Percentiles rank a stretch among this genome's conserved stretches.
Conservation (phyloP, 305 asterid species). For the Vinca major region DNA sequence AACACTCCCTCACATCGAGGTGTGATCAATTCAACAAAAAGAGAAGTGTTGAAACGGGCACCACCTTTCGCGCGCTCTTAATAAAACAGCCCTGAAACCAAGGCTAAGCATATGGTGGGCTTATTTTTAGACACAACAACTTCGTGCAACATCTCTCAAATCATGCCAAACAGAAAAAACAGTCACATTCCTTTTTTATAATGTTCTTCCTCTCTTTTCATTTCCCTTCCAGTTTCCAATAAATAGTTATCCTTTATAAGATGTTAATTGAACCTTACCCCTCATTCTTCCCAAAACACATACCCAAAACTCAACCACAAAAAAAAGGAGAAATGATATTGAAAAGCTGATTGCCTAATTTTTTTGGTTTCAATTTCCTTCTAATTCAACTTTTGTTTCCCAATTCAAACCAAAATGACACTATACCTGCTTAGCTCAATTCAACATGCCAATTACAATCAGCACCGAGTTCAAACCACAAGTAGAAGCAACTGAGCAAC, state of each 20-base stretch:
- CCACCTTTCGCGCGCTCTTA: not conserved
- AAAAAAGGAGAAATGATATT: too few relatives aligned
- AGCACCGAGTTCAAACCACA: too few relatives aligned
- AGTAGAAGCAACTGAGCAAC: conserved; percentile 1
- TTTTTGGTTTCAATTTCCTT: not conserved
- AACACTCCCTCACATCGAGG: too few relatives aligned
- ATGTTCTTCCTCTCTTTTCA: not conserved
- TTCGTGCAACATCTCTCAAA: not conserved
- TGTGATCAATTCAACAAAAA: too few relatives aligned
- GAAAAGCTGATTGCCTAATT: not conserved
- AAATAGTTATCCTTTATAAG: not conserved
- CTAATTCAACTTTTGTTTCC: not conserved
- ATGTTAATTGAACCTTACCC: not conserved
- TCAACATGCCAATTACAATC: not conserved
- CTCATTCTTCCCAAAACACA: not conserved
- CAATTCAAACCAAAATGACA: not conserved
- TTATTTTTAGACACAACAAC: not conserved
- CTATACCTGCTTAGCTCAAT: not conserved
- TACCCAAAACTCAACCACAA: not conserved
- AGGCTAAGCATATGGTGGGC: conserved; percentile 6
- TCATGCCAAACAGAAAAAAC: not conserved
- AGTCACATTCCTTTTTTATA: not conserved
- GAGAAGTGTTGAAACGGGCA: not conserved
- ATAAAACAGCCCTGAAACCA: not conserved
- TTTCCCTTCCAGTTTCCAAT: not conserved